Conservation (phyloP, 2,329 filamentous ascomycete genomes). For the Fusarium floridanum region DNA sequence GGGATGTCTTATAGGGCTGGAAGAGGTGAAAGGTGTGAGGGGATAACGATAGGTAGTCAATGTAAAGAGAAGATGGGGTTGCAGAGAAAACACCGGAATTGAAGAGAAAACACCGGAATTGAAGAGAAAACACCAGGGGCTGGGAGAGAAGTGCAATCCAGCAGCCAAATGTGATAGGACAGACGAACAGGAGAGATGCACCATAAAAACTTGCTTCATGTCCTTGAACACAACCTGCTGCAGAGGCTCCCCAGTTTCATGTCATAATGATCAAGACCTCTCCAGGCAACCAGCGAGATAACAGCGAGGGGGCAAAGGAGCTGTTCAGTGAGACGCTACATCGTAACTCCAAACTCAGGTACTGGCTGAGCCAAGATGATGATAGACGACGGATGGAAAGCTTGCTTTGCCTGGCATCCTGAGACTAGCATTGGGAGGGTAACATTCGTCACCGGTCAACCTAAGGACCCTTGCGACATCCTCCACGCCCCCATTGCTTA, state of each 20-base stretch:
- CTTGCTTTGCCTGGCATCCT: slow-evolving; percentile 24
- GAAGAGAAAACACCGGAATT: background rate
- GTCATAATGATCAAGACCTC: background rate
- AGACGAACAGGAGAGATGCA: background rate
- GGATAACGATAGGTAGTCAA: background rate
- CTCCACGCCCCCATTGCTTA: slow-evolving; percentile 3
- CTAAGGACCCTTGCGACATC: slow-evolving; percentile 11
- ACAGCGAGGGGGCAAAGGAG: background rate
- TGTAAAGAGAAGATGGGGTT: background rate
- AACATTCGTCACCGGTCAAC: slow-evolving; percentile 8
- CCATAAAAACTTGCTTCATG: background rate
- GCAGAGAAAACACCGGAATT: background rate
- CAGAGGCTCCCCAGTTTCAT: background rate
- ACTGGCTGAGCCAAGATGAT: background rate
- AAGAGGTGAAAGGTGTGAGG: background rate
- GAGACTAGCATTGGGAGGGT: slow-evolving; percentile 15
- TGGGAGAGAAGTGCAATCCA: background rate
- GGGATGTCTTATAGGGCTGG: slow-evolving; percentile 12
- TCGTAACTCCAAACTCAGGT: background rate
- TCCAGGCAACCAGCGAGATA: background rate
- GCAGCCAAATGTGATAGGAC: background rate
- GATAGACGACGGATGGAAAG: background rate
- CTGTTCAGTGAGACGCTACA: background rate
- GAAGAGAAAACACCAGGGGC: background rate
- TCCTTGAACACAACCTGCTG: background rate